Evolutionary conservation across 2,329 filamentous ascomycete genomes (phyloP).

Genomic region (Scedosporium minutisporum): DNA sequence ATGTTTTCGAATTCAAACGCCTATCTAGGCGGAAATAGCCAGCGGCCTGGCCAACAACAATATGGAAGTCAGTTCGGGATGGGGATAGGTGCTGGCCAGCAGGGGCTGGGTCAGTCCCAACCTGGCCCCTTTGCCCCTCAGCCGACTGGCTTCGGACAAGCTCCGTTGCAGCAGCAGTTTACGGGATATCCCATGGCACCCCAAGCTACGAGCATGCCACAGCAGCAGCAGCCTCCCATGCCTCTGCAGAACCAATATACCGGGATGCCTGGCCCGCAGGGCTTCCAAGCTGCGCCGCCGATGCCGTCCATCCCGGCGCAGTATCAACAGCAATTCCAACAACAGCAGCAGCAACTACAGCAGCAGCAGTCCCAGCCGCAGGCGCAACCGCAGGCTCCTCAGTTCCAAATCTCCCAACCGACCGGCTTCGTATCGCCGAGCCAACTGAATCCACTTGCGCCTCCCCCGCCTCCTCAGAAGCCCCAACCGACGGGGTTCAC

Average conservation of each 20-base stretch:
- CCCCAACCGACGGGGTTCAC: constrained; percentile 57
- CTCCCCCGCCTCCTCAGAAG: constrained; percentile 51
- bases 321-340: constrained; percentile 49
- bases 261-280: constrained; percentile 52
- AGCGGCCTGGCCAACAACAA: constrained; percentile 57
- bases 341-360: constrained; percentile 40
- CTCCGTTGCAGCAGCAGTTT: constrained; percentile 46
- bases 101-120: constrained; percentile 36
- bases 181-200: constrained; percentile 49
- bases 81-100: constrained; percentile 30
- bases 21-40: constrained; percentile 69
- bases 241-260: constrained; percentile 59
- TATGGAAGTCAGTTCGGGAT: constrained; percentile 42
- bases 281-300: constrained; percentile 49
- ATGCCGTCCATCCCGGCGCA: constrained; percentile 52
- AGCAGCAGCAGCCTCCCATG: constrained; percentile 48
- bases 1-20: constrained; percentile 92
- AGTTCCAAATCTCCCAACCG: constrained; percentile 31
- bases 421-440: constrained; percentile 35
- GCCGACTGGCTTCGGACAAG: constrained; percentile 43
- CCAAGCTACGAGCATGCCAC: constrained; percentile 34
- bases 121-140: constrained; percentile 47
- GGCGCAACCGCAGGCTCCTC: constrained; percentile 29
- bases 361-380: constrained; percentile 29
- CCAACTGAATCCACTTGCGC: constrained; percentile 36